Percentiles rank a stretch among this genome's conserved stretches.
Evolutionary conservation across 371 early-diverging fungal species (phyloP).

Genomic region (Mucor sp.): DNA sequence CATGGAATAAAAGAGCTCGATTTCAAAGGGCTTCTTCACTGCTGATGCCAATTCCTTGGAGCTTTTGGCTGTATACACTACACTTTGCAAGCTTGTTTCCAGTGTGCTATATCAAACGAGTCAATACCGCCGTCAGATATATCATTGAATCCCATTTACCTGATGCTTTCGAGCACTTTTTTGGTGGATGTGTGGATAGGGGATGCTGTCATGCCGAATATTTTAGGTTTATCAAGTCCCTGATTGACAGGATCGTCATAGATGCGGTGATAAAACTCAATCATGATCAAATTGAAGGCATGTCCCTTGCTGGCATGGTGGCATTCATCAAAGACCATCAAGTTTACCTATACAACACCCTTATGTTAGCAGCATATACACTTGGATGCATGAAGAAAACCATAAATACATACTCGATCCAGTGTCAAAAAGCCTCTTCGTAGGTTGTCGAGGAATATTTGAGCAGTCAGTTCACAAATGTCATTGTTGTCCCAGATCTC

Average conservation of each 20-base stretch:
- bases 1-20: background rate
- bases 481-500: constrained; percentile 52
- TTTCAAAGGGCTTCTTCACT: constrained; percentile 49
- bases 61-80: constrained; percentile 60
- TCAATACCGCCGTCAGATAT: background rate
- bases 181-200: constrained; percentile 56
- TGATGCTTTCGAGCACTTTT: constrained; percentile 27
- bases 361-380: background rate
- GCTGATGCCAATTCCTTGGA: constrained; percentile 25
- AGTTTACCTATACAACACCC: constrained; percentile 52
- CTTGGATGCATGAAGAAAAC: background rate
- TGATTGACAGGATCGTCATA: constrained; percentile 24
- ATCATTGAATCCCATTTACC: constrained; percentile 24
- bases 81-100: constrained; percentile 64
- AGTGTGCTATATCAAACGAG: constrained; percentile 48
- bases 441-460: constrained; percentile 73
- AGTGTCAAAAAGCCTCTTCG: constrained; percentile 68
- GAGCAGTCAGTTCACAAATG: constrained; percentile 83
- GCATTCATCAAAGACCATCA: constrained; percentile 91
- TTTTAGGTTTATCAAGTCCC: constrained; percentile 56
- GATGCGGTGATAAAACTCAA: constrained; percentile 65
- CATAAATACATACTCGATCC: background rate
- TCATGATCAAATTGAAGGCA: constrained; percentile 82
- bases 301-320: constrained; percentile 86
- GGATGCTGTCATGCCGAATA: constrained; percentile 94